A percentile compares a stretch with the other conserved stretches of the same genome.
Evolutionary conservation across 345 rosid genomes (phyloP).

Genomic region (Aquilaria sinensis): DNA sequence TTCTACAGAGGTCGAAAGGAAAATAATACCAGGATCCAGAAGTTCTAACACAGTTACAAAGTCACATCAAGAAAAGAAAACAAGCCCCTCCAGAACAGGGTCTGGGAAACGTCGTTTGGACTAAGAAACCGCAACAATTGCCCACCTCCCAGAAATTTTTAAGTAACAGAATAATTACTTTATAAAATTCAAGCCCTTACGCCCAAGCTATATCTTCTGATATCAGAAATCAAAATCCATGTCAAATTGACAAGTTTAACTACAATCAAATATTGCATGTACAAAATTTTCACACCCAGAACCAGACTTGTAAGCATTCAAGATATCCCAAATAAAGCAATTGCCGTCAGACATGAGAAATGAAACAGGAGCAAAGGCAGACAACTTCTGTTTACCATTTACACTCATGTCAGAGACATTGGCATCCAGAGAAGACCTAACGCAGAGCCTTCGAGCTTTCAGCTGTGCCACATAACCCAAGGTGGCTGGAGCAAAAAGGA

Average conservation of each 20-base stretch:
- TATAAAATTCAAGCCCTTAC: too few relatives aligned
- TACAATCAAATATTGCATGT: too few relatives aligned
- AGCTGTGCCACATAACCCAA: slow-evolving; percentile 28
- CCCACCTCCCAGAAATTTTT: too few relatives aligned
- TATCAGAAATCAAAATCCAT: background rate
- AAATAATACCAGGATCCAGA: background rate
- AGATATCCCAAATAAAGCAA: slow-evolving; percentile 12
- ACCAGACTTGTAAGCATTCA: background rate
- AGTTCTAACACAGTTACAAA: background rate
- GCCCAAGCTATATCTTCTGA: too few relatives aligned
- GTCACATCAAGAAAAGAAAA: background rate
- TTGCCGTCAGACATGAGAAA: background rate
- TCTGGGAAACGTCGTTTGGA: too few relatives aligned
- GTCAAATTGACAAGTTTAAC: background rate
- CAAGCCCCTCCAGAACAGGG: background rate
- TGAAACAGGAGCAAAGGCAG: background rate
- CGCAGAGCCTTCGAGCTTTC: slow-evolving; percentile 36
- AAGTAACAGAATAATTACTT: too few relatives aligned
- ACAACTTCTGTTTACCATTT: slow-evolving; percentile 46
- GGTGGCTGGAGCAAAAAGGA: slow-evolving; percentile 56
- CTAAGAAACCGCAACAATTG: too few relatives aligned
- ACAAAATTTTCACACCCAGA: slow-evolving; percentile 19
- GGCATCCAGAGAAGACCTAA: slow-evolving; percentile 63
- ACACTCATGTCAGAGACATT: slow-evolving; percentile 92
- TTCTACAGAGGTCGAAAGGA: background rate